phyloP scores from a whole-genome alignment of 306 rosid species.

The Pyrus bretschneideri region DNA sequence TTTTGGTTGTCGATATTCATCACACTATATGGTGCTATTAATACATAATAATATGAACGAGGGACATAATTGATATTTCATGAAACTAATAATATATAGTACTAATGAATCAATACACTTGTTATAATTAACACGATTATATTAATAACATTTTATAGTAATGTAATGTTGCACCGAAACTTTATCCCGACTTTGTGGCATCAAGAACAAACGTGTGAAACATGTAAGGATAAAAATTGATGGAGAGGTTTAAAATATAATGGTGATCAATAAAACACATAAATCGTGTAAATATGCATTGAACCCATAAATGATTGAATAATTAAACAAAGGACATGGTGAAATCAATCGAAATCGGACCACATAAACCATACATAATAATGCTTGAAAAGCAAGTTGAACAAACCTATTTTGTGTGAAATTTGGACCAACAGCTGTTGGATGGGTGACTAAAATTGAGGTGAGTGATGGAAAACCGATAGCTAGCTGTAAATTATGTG shows the following conservation, averaged over 20 bases:
- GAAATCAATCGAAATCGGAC: neutral
- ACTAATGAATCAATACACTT: no score
- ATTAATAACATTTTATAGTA: no score
- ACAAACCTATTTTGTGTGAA: neutral
- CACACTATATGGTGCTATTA: no score
- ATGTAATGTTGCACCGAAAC: no score
- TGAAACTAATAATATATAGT: no score
- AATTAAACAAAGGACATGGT: neutral
- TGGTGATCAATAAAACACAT: neutral
- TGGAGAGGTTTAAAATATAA: neutral
- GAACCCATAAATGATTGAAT: neutral
- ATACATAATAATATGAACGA: no score
- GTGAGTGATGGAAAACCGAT: neutral
- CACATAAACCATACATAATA: neutral
- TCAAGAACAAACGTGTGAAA: neutral
- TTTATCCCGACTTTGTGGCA: neutral
- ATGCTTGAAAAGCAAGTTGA: conserved; percentile 6
- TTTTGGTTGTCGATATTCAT: no score
- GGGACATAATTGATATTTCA: no score
- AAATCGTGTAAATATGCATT: neutral
- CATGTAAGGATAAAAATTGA: neutral
- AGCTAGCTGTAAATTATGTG: neutral
- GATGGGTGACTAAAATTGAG: neutral
- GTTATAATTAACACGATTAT: no score
- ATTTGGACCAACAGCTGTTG: neutral